Percentiles rank a stretch among this genome's conserved stretches.
Evolutionary conservation across 805 yeast genomes (phyloP).

Genomic region (Ogataea paradorogensis): DNA sequence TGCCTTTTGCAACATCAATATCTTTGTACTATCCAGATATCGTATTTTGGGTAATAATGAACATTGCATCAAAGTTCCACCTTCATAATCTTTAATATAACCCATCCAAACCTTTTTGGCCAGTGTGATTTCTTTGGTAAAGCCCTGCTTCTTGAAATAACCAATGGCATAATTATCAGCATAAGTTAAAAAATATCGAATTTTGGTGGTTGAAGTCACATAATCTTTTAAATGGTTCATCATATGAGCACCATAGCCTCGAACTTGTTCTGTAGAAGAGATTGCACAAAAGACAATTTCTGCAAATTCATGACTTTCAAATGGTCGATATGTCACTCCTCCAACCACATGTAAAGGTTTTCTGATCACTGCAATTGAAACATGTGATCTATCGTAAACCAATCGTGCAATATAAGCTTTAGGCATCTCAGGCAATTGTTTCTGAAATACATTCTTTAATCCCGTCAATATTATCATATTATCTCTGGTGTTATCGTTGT

Average conservation of each 20-base stretch:
- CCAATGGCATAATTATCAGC: slow-evolving; percentile 99
- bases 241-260: slow-evolving; percentile 98
- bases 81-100: slow-evolving; percentile 97
- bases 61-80: slow-evolving; percentile 98
- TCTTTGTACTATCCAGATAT: slow-evolving; percentile 85
- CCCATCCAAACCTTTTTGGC: slow-evolving; percentile 95
- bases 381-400: slow-evolving; percentile 90
- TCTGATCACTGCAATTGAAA: slow-evolving; percentile 93
- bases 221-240: slow-evolving; percentile 98
- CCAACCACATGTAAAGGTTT: slow-evolving; percentile 89
- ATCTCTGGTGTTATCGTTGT: slow-evolving; percentile 86
- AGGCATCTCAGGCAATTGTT: slow-evolving; percentile 98
- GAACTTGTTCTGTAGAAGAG: slow-evolving; percentile 93
- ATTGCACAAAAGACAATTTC: slow-evolving; percentile 99
- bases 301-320: slow-evolving; percentile 86
- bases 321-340: slow-evolving; percentile 95
- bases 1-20: slow-evolving; percentile 83
- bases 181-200: slow-evolving; percentile 85
- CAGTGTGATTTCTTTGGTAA: slow-evolving; percentile 88
- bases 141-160: slow-evolving; percentile 96
- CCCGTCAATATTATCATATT: slow-evolving; percentile 92
- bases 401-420: slow-evolving; percentile 91
- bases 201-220: slow-evolving; percentile 81
- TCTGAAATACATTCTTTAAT: slow-evolving; percentile 90
- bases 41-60: slow-evolving; percentile 86